A percentile compares a stretch with the other conserved stretches of the same genome.
These are phyloP conservation scores for Porcisia hertigi DNA, from an alignment of 208 protist genomes.

Conservation along the genomic window DNA sequence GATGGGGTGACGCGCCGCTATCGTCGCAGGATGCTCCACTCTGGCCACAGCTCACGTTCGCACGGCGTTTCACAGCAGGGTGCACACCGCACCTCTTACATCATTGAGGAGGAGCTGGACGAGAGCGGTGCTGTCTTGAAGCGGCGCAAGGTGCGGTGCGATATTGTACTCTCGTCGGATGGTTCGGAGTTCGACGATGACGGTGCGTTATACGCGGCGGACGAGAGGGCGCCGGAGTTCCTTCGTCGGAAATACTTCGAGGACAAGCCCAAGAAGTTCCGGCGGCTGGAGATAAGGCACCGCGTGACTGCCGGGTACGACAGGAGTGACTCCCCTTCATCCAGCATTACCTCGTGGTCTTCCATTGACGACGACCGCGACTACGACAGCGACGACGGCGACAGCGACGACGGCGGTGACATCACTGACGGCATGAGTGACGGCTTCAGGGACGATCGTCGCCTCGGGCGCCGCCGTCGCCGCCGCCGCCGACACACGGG, in stretches of 20 bases:
- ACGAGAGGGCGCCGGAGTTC: conserved; percentile 13
- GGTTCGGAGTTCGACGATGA: conserved; percentile 11
- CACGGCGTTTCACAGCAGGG: not conserved
- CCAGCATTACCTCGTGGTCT: conserved; percentile 40
- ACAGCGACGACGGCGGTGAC: conserved; percentile 3
- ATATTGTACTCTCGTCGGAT: not conserved
- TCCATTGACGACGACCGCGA: conserved; percentile 30
- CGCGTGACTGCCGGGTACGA: conserved; percentile 17
- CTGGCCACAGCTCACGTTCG: not conserved
- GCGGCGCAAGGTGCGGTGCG: conserved; percentile 24
- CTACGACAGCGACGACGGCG: conserved; percentile 8
- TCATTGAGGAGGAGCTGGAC: conserved; percentile 63
- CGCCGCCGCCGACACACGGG: conserved; percentile 23
- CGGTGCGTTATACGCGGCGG: conserved; percentile 26
- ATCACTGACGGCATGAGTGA: conserved; percentile 1
- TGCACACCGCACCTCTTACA: conserved; percentile 16
- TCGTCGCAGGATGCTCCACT: conserved; percentile 15
- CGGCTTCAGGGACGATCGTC: conserved; percentile 14
- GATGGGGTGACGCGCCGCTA: conserved; percentile 34
- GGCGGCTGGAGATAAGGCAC: conserved; percentile 31
- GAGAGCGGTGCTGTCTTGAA: conserved; percentile 34
- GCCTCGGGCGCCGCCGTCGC: conserved; percentile 22
- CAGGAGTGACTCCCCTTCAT: conserved; percentile 14
- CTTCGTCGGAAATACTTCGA: conserved; percentile 29
- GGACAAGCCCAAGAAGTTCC: conserved; percentile 31